Conservation (phyloP, 371 early-diverging fungal species). For the Mucor mucedo region DNA sequence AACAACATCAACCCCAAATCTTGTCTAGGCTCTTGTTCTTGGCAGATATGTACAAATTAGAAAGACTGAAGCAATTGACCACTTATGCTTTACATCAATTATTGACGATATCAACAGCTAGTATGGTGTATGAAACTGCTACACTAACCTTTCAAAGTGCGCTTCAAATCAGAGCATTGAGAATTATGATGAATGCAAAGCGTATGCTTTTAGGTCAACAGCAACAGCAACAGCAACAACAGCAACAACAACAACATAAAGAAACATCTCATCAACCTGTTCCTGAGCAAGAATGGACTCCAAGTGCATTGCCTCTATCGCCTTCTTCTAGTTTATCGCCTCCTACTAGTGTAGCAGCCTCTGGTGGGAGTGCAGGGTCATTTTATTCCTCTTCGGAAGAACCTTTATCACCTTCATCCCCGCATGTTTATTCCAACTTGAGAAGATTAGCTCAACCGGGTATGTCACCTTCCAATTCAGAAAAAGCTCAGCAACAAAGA, state of each 20-base stretch:
- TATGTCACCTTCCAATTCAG: constrained; percentile 5
- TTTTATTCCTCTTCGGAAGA: constrained; percentile 55
- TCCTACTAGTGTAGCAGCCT: constrained; percentile 62
- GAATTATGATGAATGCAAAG: constrained; percentile 54
- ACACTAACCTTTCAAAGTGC: constrained; percentile 56
- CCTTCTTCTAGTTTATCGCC: constrained; percentile 63
- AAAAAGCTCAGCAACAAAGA: constrained; percentile 6
- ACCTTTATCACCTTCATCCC: constrained; percentile 39
- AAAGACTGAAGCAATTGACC: constrained; percentile 55
- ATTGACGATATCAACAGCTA: constrained; percentile 63
- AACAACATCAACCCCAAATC: constrained; percentile 56
- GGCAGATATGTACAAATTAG: constrained; percentile 61
- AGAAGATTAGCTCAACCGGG: constrained; percentile 4
- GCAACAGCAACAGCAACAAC: constrained; percentile 11
- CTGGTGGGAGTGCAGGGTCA: constrained; percentile 51
- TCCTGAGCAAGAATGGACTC: constrained; percentile 27
- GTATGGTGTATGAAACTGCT: constrained; percentile 61
- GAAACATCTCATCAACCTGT: neutral
- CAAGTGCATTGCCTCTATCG: constrained; percentile 52
- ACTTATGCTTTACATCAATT: constrained; percentile 60
- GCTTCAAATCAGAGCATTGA: constrained; percentile 57
- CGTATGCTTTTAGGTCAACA: constrained; percentile 19
- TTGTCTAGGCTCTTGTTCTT: constrained; percentile 62
- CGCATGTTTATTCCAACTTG: constrained; percentile 18
- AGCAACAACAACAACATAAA: constrained; percentile 3